These are phyloP conservation scores for Metschnikowia sp. DNA, from an alignment of 805 yeast genomes.

Conservation along the genomic window DNA sequence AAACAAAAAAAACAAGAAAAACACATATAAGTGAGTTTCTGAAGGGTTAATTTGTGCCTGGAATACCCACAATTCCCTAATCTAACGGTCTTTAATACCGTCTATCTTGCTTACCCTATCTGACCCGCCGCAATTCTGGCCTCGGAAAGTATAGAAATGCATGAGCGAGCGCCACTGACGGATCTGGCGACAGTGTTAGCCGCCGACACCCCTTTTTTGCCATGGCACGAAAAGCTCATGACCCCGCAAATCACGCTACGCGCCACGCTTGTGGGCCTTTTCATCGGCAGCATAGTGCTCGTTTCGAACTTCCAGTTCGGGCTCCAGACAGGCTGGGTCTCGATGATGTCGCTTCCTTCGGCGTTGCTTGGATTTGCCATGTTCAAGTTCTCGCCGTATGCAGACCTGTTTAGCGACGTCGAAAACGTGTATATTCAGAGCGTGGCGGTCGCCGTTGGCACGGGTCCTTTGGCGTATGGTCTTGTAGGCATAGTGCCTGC, in stretches of 20 bases:
- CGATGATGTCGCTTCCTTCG: conserved; percentile 97
- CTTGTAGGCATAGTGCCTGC: conserved; percentile 96
- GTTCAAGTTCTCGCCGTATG: conserved; percentile 60
- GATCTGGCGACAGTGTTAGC: neutral
- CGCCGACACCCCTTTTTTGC: conserved; percentile 1
- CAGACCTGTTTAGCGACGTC: conserved; percentile 60
- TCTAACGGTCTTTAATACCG: no score
- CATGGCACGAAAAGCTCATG: conserved; percentile 44
- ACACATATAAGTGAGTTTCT: no score
- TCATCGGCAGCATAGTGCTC: conserved; percentile 83
- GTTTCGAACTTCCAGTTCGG: conserved; percentile 95
- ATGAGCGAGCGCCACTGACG: neutral
- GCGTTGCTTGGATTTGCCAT: conserved; percentile 84
- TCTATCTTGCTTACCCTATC: neutral
- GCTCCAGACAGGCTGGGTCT: conserved; percentile 97
- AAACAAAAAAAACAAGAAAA: no score
- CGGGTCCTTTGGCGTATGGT: conserved; percentile 95
- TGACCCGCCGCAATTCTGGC: neutral
- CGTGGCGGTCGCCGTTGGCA: conserved; percentile 94
- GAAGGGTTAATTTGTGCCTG: no score
- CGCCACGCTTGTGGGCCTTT: conserved; percentile 70
- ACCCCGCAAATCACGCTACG: conserved; percentile 68
- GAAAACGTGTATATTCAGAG: conserved; percentile 92
- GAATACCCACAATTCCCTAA: no score
- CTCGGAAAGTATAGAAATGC: neutral